phyloP scores from a whole-genome alignment of 345 rosid genomes.

The Acer saccharum region DNA sequence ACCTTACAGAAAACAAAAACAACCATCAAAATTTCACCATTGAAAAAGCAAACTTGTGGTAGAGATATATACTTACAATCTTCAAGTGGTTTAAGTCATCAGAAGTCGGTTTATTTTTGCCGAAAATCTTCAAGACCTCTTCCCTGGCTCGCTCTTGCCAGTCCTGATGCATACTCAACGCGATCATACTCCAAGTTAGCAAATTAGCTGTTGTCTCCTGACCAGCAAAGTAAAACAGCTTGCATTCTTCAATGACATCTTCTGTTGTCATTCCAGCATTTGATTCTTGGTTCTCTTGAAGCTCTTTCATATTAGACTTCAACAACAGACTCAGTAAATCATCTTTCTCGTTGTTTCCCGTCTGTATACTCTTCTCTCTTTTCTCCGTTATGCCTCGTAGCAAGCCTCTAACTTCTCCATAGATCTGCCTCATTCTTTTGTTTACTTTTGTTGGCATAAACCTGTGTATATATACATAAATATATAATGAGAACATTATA shows the following conservation, averaged over 20 bases:
- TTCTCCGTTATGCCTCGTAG: constrained; percentile 16
- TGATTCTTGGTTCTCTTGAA: constrained; percentile 7
- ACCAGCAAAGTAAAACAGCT: constrained; percentile 36
- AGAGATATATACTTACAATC: background rate
- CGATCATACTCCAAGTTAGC: constrained; percentile 28
- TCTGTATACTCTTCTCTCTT: constrained; percentile 18
- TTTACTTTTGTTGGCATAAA: constrained; percentile 23
- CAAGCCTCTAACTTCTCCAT: constrained; percentile 15
- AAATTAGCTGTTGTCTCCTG: constrained; percentile 38
- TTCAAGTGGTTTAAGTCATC: constrained; percentile 20
- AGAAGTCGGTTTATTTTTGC: constrained; percentile 16
- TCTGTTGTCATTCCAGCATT: constrained; percentile 21
- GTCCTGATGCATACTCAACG: constrained; percentile 17
- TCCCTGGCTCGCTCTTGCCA: constrained; percentile 27
- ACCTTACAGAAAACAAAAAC: background rate
- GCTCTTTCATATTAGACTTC: background rate
- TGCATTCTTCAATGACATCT: constrained; percentile 28
- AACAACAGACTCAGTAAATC: constrained; percentile 25
- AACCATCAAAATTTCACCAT: no score
- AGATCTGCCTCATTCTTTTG: constrained; percentile 26
- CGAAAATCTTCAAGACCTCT: constrained; percentile 13
- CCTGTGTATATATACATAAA: background rate
- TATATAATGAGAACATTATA: background rate
- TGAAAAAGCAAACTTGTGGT: no score
- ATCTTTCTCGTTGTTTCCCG: constrained; percentile 3